Evolutionary conservation across 1,284 basidiomycete species (phyloP).

Genomic region (Butyriboletus appendiculatus): DNA sequence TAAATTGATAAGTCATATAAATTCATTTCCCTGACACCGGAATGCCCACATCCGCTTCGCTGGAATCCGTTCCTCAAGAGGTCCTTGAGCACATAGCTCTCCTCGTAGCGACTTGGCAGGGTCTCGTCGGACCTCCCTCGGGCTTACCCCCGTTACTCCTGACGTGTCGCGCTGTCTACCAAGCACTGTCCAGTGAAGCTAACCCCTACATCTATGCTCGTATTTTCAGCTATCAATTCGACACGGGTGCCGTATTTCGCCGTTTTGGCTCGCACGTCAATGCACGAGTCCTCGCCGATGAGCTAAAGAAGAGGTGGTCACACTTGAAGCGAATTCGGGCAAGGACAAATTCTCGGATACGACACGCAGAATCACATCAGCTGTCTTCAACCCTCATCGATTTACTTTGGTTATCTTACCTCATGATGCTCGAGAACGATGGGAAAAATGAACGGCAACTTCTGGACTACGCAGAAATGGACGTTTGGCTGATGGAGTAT

Average conservation of each 20-base stretch:
- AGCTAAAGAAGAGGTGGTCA: conserved; percentile 57
- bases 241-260: conserved; percentile 54
- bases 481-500: conserved; percentile 51
- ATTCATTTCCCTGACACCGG: background rate
- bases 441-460: conserved; percentile 75
- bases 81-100: conserved; percentile 71
- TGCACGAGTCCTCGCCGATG: conserved; percentile 48
- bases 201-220: conserved; percentile 68
- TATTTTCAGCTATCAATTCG: conserved; percentile 71
- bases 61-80: conserved; percentile 57
- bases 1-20: conserved; percentile 6
- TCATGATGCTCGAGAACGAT: conserved; percentile 82
- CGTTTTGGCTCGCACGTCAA: conserved; percentile 49
- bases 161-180: conserved; percentile 53
- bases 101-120: conserved; percentile 45
- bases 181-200: conserved; percentile 44
- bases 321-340: conserved; percentile 54
- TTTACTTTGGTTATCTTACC: conserved; percentile 67
- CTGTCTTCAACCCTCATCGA: conserved; percentile 35
- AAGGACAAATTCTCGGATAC: conserved; percentile 39
- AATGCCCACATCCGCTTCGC: conserved; percentile 20
- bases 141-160: conserved; percentile 53
- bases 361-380: conserved; percentile 26
- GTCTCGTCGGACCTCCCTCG: conserved; percentile 55
- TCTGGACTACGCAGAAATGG: conserved; percentile 51